These are phyloP conservation scores for Zymoseptoria passerinii DNA, from an alignment of 2,329 filamentous ascomycete genomes.

Conservation along the genomic window DNA sequence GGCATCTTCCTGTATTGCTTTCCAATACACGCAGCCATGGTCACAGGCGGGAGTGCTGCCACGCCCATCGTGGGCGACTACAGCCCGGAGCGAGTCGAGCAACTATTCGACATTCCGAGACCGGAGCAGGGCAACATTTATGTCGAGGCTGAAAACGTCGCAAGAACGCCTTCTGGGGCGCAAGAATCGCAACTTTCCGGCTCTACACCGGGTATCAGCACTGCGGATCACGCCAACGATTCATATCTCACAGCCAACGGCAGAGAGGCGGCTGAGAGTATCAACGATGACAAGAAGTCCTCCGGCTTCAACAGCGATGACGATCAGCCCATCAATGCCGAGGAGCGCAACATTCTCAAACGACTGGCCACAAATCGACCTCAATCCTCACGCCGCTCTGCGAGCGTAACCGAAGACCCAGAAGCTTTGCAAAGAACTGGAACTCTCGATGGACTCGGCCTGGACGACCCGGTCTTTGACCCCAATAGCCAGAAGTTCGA, in stretches of 20 bases:
- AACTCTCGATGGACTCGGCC: slow-evolving; percentile 32
- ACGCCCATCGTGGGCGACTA: slow-evolving; percentile 2
- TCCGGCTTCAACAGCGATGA: slow-evolving; percentile 9
- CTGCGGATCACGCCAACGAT: neutral
- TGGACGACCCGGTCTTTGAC: slow-evolving; percentile 45
- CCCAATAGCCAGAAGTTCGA: slow-evolving; percentile 46
- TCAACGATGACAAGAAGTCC: slow-evolving; percentile 4
- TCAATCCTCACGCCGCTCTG: slow-evolving; percentile 13
- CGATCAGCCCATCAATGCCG: slow-evolving; percentile 15
- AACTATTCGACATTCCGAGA: neutral
- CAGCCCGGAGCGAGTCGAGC: neutral
- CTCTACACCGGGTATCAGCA: neutral
- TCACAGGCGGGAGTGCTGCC: neutral
- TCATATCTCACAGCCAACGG: slow-evolving; percentile 22
- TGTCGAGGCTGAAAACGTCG: slow-evolving; percentile 1
- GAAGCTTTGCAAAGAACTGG: slow-evolving; percentile 18
- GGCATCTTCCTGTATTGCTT: neutral
- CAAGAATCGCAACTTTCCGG: neutral
- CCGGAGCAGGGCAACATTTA: slow-evolving; percentile 5
- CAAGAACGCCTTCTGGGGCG: neutral
- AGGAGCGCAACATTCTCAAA: slow-evolving; percentile 13
- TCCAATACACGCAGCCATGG: neutral
- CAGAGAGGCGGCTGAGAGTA: slow-evolving; percentile 21
- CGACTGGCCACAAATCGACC: slow-evolving; percentile 14
- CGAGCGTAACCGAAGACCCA: slow-evolving; percentile 8